A percentile compares a stretch with the other conserved stretches of the same genome.
phyloP scores from a whole-genome alignment of 1,284 basidiomycete species.

The Mrakiaceae sp. region DNA sequence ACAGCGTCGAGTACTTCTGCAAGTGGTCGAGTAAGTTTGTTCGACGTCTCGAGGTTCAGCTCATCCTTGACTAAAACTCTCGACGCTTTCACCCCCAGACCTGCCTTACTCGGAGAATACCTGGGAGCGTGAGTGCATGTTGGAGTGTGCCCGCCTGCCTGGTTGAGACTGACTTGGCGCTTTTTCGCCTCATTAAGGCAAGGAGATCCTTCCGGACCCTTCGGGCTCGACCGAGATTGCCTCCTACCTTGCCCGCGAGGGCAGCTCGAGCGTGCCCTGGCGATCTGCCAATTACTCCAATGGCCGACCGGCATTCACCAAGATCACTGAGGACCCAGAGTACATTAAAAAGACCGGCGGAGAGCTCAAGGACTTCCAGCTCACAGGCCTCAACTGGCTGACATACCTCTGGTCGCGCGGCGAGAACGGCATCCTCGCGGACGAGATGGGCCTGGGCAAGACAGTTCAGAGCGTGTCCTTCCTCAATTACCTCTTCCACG shows the following conservation, averaged over 20 bases:
- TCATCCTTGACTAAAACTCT: background rate
- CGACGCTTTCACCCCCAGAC: conserved; percentile 33
- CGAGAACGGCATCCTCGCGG: conserved; percentile 93
- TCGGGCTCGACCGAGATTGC: conserved; percentile 53
- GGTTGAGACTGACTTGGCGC: background rate
- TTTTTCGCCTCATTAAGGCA: too few relatives aligned
- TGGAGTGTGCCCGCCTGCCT: background rate
- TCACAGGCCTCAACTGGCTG: conserved; percentile 96
- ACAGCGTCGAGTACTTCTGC: conserved; percentile 76
- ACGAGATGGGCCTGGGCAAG: conserved; percentile 99
- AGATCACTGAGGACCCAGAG: conserved; percentile 80
- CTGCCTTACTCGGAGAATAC: conserved; percentile 93
- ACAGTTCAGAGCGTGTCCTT: conserved; percentile 93
- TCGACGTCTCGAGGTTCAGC: too few relatives aligned
- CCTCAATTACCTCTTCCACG: conserved; percentile 90
- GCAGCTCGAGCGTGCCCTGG: conserved; percentile 71
- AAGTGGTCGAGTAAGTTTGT: conserved; percentile 64
- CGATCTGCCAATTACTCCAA: conserved; percentile 64
- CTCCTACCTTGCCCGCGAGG: conserved; percentile 65
- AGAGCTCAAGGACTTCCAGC: conserved; percentile 91
- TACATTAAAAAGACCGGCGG: conserved; percentile 73
- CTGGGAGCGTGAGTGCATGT: conserved; percentile 61
- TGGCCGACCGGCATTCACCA: conserved; percentile 68
- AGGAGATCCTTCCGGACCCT: background rate
- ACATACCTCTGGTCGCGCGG: conserved; percentile 90